These are phyloP conservation scores for Mesembryanthemum crystallinum DNA, from an alignment of 148 eudicot genomes.

Conservation along the genomic window DNA sequence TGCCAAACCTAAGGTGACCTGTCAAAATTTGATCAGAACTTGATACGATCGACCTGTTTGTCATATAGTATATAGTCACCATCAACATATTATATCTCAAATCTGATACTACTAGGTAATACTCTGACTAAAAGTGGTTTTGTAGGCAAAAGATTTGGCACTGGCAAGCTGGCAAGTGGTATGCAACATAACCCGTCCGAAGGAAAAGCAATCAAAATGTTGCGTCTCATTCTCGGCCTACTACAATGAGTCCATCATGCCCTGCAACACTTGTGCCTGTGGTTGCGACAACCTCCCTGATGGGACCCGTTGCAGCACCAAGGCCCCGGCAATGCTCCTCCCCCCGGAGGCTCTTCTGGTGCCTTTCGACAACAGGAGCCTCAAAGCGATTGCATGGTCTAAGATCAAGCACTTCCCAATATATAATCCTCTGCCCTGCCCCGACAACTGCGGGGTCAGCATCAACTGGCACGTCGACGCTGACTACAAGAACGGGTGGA, in stretches of 20 bases:
- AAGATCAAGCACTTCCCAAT: conserved; percentile 39
- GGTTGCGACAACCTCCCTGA: conserved; percentile 43
- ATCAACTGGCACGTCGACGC: conserved; percentile 60
- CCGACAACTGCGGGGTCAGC: conserved; percentile 61
- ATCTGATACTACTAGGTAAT: no score
- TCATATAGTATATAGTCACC: no score
- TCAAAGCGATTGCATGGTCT: conserved; percentile 49
- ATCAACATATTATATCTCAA: no score
- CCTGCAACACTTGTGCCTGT: conserved; percentile 69
- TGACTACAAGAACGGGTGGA: conserved; percentile 53
- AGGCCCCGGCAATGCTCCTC: conserved; percentile 43
- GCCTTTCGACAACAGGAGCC: conserved; percentile 47
- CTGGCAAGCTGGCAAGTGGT: conserved; percentile 79
- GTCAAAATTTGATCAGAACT: no score
- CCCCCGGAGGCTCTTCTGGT: conserved; percentile 57
- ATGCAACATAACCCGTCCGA: conserved; percentile 77
- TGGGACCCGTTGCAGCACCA: conserved; percentile 30
- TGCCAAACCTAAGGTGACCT: no score
- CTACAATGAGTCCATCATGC: conserved; percentile 52
- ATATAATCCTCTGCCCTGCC: conserved; percentile 50
- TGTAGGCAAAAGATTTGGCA: conserved; percentile 39
- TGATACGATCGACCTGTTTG: no score
- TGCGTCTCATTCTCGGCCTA: conserved; percentile 80
- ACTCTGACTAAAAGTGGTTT: neutral
- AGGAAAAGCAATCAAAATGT: conserved; percentile 46